These are phyloP conservation scores for Mucor velutinosus DNA, from an alignment of 371 early-diverging fungal genomes.

Conservation along the genomic window DNA sequence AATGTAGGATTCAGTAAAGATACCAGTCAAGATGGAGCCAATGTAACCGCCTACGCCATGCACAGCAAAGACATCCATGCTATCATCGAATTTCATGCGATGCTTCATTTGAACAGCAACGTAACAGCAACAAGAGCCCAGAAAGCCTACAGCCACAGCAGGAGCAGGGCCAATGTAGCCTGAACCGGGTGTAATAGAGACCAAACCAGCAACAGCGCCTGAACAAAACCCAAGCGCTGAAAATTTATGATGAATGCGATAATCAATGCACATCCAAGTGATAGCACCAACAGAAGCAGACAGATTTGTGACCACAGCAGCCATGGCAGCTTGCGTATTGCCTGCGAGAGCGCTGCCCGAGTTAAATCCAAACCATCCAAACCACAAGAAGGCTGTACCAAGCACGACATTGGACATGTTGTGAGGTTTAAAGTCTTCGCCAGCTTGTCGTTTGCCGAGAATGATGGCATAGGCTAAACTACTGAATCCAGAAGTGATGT, in stretches of 20 bases:
- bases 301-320: slow-evolving; percentile 82
- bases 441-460: slow-evolving; percentile 77
- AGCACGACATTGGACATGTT: slow-evolving; percentile 89
- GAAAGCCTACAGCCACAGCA: slow-evolving; percentile 78
- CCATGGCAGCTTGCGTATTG: slow-evolving; percentile 84
- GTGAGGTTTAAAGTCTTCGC: slow-evolving; percentile 78
- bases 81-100: slow-evolving; percentile 85
- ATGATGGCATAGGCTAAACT: slow-evolving; percentile 86
- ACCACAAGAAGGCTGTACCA: slow-evolving; percentile 88
- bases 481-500: slow-evolving; percentile 87
- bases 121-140: slow-evolving; percentile 77
- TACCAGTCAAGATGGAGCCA: slow-evolving; percentile 86
- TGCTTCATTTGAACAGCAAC: slow-evolving; percentile 79
- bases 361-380: slow-evolving; percentile 91
- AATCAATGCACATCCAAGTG: slow-evolving; percentile 84
- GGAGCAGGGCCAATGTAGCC: slow-evolving; percentile 89
- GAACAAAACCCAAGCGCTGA: slow-evolving; percentile 91
- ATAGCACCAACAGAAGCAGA: slow-evolving; percentile 84
- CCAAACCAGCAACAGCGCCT: slow-evolving; percentile 92
- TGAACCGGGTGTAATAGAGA: slow-evolving; percentile 90
- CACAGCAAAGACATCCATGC: slow-evolving; percentile 84
- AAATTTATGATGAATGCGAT: slow-evolving; percentile 73
- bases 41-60: slow-evolving; percentile 88
- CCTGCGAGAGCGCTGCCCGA: slow-evolving; percentile 86
- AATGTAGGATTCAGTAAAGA: slow-evolving; percentile 82